A percentile compares a stretch with the other conserved stretches of the same genome.
Evolutionary conservation across 2,329 filamentous ascomycete genomes (phyloP).

Genomic region (Cladosporium sp.): DNA sequence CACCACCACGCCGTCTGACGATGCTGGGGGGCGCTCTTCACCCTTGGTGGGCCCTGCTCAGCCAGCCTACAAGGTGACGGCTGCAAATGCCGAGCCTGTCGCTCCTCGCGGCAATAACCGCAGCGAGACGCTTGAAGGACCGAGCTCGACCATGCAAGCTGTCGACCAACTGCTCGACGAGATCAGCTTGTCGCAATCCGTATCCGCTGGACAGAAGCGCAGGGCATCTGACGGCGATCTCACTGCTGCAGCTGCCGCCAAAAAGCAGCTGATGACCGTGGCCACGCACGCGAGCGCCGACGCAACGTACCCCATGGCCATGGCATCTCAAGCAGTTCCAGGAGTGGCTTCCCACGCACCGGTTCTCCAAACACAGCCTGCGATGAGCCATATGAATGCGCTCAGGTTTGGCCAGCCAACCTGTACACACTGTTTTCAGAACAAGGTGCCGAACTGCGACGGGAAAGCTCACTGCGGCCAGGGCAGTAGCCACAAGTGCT

Average conservation of each 20-base stretch:
- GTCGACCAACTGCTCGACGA: neutral
- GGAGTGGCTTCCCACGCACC: neutral
- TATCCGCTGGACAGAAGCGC: neutral
- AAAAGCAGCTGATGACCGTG: neutral
- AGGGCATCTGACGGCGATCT: neutral
- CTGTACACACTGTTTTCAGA: neutral
- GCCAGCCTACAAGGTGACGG: neutral
- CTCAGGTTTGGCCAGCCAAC: neutral
- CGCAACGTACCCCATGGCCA: neutral
- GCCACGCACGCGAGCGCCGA: neutral
- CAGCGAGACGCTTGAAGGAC: neutral
- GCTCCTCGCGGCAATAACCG: neutral
- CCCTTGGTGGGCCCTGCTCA: neutral
- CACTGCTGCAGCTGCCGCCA: neutral
- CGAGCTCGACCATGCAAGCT: neutral
- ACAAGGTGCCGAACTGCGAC: neutral
- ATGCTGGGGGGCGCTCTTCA: neutral
- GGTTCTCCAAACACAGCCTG: neutral
- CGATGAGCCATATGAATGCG: neutral
- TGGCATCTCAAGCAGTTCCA: neutral
- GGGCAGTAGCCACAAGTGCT: slow-evolving; percentile 1
- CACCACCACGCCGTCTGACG: neutral
- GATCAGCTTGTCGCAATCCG: neutral
- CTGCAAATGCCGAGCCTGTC: slow-evolving; percentile 2
- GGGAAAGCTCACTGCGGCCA: slow-evolving; percentile 6